Evolutionary conservation across 805 yeast genomes (phyloP).

Genomic region (Wickerhamiella slavikovae): DNA sequence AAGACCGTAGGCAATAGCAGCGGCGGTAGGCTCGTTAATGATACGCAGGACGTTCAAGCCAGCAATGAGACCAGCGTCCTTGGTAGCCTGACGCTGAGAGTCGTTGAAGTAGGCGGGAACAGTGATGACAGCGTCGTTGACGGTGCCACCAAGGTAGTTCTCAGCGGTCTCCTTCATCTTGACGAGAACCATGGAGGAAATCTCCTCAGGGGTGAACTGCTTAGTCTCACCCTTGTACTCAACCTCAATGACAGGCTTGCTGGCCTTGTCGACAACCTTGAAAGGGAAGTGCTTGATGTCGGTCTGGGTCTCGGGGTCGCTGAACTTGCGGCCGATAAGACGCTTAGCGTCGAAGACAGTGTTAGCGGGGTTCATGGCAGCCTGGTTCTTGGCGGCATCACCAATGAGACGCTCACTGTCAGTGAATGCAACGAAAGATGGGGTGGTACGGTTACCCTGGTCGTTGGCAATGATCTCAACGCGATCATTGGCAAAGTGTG

Average conservation of each 20-base stretch:
- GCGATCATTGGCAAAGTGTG: slow-evolving; percentile 63
- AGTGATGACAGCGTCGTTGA: slow-evolving; percentile 83
- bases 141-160: slow-evolving; percentile 65
- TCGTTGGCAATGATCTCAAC: slow-evolving; percentile 93
- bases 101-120: slow-evolving; percentile 96
- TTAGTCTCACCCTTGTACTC: slow-evolving; percentile 77
- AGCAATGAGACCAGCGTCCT: slow-evolving; percentile 93
- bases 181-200: slow-evolving; percentile 76
- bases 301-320: slow-evolving; percentile 55
- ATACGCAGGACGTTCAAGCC: slow-evolving; percentile 88
- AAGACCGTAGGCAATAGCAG: slow-evolving; percentile 97
- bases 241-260: slow-evolving; percentile 76
- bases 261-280: slow-evolving; percentile 53
- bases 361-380: slow-evolving; percentile 87
- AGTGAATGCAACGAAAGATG: slow-evolving; percentile 90
- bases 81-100: slow-evolving; percentile 96
- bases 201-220: slow-evolving; percentile 81
- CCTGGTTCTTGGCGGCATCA: slow-evolving; percentile 97
- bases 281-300: slow-evolving; percentile 85
- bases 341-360: slow-evolving; percentile 93
- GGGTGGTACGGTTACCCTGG: slow-evolving; percentile 97
- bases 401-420: slow-evolving; percentile 90
- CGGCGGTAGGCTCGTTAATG: slow-evolving; percentile 95
- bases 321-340: slow-evolving; percentile 68
- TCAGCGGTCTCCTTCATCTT: slow-evolving; percentile 94